Evolutionary conservation across 2,329 filamentous ascomycete genomes (phyloP), one percentile per base, ranked within the genome.

Genomic region (Fusarium udum): DNA sequence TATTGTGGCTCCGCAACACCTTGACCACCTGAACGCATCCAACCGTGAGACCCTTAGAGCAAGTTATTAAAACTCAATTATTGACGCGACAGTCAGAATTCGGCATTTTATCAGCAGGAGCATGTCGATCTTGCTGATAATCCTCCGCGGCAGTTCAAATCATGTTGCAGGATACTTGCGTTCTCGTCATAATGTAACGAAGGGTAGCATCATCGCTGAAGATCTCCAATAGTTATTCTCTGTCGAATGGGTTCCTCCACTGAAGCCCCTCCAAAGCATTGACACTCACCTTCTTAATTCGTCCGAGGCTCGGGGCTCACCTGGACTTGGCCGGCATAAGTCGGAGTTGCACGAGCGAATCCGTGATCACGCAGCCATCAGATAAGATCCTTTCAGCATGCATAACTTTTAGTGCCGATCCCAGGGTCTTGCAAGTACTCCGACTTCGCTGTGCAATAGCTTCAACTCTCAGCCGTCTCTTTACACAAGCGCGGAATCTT

Each of bases 401-500:
- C 59, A 56, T 64, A 64, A 55, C 40, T 42, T 48, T 43, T 68
- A 57, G 45, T 46, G 51, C 60, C 64, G 55, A 72, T 69, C 46
- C 34, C 37, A 69, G 69, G 57, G 64, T 62, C 58, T 67, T 64
- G 26, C 26, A 28, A 28, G 26, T 28, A 51, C 69, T 77, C 75
- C 76, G 69, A 74, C 63, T 72, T 78, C 68, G 77, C 75, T 76
- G 63, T 31, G 40, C 20, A 51, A 31, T n/a, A 51, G 68, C 72
- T 68, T 45, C 58, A 59, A 72, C 63, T 53, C 55, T 68, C 32
- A 67, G 52, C 58, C 26, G 20, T n/a, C 51, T 63, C 61, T 72
- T 71, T 64, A 56, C 24, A 64, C 31, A 26, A 7, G 55, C 4
- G 15, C 10, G 11, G 16, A 28, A 28, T 24, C 10, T 1, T 20